These are phyloP conservation scores for Dothidotthia symphoricarpi DNA, from an alignment of 2,329 filamentous ascomycete species.

Conservation along the genomic window DNA sequence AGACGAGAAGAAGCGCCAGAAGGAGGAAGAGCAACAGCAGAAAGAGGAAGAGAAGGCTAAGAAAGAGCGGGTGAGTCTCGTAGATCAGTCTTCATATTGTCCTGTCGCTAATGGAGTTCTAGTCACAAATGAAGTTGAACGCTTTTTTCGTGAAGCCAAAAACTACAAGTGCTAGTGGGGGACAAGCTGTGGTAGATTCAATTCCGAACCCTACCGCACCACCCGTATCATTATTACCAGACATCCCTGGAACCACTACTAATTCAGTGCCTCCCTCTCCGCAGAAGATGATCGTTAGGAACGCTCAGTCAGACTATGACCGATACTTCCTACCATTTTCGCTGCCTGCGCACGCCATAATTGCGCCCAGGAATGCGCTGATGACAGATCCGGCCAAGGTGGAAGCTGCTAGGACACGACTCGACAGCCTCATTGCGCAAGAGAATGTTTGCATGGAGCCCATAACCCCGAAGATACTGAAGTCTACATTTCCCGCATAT, in stretches of 20 bases:
- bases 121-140: constrained; percentile 46
- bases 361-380: constrained; percentile 57
- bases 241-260: constrained; percentile 20
- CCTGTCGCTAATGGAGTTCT: constrained; percentile 15
- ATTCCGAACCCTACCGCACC: constrained; percentile 33
- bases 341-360: constrained; percentile 66
- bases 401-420: constrained; percentile 25
- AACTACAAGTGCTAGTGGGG: constrained; percentile 28
- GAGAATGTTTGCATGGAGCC: constrained; percentile 15
- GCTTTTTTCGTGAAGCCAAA: constrained; percentile 48
- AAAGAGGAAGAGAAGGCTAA: constrained; percentile 42
- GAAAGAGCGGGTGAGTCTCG: constrained; percentile 42
- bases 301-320: constrained; percentile 47
- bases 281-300: constrained; percentile 34
- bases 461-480: constrained; percentile 17
- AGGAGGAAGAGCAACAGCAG: constrained; percentile 50
- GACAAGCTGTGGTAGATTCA: constrained; percentile 31
- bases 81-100: no score
- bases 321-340: constrained; percentile 80
- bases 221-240: constrained; percentile 27
- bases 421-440: constrained; percentile 26
- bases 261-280: constrained; percentile 33
- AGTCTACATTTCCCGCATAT: constrained; percentile 15
- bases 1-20: constrained; percentile 43
- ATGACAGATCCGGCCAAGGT: constrained; percentile 30